phyloP scores from a whole-genome alignment of 2,329 filamentous ascomycete genomes.

The Thelonectria rubi region DNA sequence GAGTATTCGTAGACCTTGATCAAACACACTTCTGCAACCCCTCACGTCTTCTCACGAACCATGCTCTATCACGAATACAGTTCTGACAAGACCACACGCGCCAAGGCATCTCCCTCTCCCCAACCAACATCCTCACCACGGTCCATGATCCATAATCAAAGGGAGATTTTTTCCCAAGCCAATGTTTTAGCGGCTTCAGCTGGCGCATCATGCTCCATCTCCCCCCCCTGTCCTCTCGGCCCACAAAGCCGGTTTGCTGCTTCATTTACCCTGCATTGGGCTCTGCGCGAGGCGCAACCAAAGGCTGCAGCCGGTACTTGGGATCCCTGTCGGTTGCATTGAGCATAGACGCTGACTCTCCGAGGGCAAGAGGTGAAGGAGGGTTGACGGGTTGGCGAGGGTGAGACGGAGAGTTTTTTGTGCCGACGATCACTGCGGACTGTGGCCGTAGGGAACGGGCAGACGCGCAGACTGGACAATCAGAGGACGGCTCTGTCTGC shows the following conservation, averaged over 20 bases:
- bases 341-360: not conserved
- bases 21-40: too few relatives aligned
- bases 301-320: conserved; percentile 6
- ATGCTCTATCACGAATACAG: too few relatives aligned
- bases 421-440: not conserved
- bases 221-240: not conserved
- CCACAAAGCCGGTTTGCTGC: not conserved
- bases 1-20: too few relatives aligned
- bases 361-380: not conserved
- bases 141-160: too few relatives aligned
- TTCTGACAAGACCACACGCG: too few relatives aligned
- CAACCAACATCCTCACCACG: not conserved
- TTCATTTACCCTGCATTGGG: conserved; percentile 18
- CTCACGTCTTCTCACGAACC: too few relatives aligned
- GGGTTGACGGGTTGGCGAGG: not conserved
- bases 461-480: too few relatives aligned
- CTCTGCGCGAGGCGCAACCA: conserved; percentile 13
- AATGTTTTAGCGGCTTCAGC: conserved; percentile 21
- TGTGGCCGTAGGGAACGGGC: too few relatives aligned
- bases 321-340: conserved; percentile 3
- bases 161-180: not conserved
- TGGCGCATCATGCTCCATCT: not conserved
- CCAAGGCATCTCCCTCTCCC: not conserved
- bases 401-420: conserved; percentile 19
- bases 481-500: too few relatives aligned